Evolutionary conservation across 441 rosid genomes (phyloP).

Genomic region (Rhodomyrtus psidioides): DNA sequence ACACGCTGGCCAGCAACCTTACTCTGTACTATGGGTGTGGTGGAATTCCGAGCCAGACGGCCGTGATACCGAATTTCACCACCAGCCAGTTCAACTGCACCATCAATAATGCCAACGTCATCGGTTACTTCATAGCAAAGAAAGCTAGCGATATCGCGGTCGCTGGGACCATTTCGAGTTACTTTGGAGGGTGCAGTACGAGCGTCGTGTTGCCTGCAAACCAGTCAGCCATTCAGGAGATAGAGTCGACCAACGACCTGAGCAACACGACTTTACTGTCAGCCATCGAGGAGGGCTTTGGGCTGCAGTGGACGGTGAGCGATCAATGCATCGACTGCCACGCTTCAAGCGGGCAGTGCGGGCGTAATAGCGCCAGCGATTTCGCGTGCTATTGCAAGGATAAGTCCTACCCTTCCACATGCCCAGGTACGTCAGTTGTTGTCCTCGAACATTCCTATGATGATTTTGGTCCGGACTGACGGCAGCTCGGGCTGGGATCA

Average conservation of each 20-base stretch:
- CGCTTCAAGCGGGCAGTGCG: slow-evolving; percentile 27
- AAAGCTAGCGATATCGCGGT: not conserved
- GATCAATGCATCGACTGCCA: not conserved
- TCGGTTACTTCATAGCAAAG: not conserved
- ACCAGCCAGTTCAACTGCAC: not conserved
- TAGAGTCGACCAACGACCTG: too few relatives aligned
- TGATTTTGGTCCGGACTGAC: not conserved
- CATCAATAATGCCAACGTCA: not conserved
- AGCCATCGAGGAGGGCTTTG: slow-evolving; percentile 29
- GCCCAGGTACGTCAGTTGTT: not conserved
- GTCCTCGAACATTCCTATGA: not conserved
- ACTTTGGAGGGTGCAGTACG: not conserved
- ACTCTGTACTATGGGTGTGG: slow-evolving; percentile 9
- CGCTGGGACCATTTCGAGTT: accelerated
- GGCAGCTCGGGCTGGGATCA: not conserved
- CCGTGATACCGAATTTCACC: accelerated
- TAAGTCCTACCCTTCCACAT: not conserved
- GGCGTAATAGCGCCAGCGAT: not conserved
- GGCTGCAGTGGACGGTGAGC: slow-evolving; percentile 11
- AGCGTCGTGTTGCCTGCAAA: slow-evolving; percentile 11
- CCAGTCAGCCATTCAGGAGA: not conserved
- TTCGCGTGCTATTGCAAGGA: slow-evolving; percentile 29
- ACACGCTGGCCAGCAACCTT: not conserved
- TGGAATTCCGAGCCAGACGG: accelerated
- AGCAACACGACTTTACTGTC: not conserved